Evolutionary conservation across 257 asterid genomes (phyloP).

Genomic region (Voacanga thouarsii): DNA sequence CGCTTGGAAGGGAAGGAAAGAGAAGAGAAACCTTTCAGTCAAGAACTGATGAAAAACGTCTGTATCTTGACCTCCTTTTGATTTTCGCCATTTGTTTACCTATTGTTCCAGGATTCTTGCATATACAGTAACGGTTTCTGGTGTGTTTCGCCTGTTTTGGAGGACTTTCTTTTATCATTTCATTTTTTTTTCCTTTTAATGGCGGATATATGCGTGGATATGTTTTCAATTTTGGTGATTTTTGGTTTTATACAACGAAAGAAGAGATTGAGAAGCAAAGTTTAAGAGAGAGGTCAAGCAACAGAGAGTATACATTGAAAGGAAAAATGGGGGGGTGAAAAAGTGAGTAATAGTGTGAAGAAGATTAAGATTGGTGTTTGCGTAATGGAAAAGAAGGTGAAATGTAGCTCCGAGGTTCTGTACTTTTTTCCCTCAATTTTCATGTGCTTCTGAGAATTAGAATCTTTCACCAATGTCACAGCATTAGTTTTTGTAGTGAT

Average conservation of each 20-base stretch:
- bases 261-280: background rate
- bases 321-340: constrained; percentile 38
- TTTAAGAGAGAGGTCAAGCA: background rate
- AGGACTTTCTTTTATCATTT: background rate
- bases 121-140: constrained; percentile 6
- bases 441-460: constrained; percentile 12
- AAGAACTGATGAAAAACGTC: constrained; percentile 17
- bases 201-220: background rate
- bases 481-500: constrained; percentile 3
- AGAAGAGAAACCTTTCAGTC: background rate
- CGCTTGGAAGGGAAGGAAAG: background rate
- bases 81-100: background rate
- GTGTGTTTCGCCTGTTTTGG: background rate
- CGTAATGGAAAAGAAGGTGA: constrained; percentile 99
- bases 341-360: constrained; percentile 30
- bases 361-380: constrained; percentile 83
- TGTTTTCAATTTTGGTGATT: background rate
- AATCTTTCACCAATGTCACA: background rate
- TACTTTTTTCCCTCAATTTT: constrained; percentile 29
- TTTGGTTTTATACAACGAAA: constrained; percentile 21
- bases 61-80: constrained; percentile 8
- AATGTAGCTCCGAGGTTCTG: constrained; percentile 96
- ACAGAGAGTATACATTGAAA: constrained; percentile 5
- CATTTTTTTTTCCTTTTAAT: background rate
- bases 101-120: constrained; percentile 14